Evolutionary conservation across 2,329 filamentous ascomycete species (phyloP), one percentile per base, ranked within the genome.

Genomic region (Calonectria honghensis): DNA sequence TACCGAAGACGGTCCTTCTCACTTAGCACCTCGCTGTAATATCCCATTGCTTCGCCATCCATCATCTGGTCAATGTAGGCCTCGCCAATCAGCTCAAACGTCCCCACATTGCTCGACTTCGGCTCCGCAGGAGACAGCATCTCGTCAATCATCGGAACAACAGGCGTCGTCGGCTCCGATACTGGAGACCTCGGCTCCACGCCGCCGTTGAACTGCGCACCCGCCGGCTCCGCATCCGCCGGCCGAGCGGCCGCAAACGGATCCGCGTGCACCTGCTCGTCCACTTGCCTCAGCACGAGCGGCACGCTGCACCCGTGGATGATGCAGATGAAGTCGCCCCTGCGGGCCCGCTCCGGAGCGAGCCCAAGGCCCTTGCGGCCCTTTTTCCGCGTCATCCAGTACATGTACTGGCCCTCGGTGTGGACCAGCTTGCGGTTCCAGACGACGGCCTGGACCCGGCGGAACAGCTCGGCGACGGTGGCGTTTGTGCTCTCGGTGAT

Each of bases 381-480:
- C 11, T 27, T 13, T 14, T 61, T 39, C 13, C 35, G 54, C 54
- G 32, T 41, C 57, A 61, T 61, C 57, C 35, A 61, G n/a, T 41
- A 27, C 57, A 29, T 61, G 57, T 61, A 61, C 5, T 41, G 32
- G n/a, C 35, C 35, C 16, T 14, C n/a, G n/a, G 35, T 61, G 35
- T 10, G 35, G n/a, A 41, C 24, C 13, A 61, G 57, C 35, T 29
- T 61, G 20, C 57, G 35, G 57, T 41, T 29, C 57, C 57, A 41
- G 24, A 29, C 57, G 24, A 61, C 57, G 24, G 32, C 57, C 35
- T 61, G 57, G 6, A 41, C 35, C 1, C 57, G 6, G n/a, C 57
- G 57, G 57, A 41, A 61, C 20, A 61, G n/a, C 57, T 61, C 57
- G 6, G 35, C 57, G 35, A 61, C 57, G 20, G 57, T 61, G 57